These are phyloP conservation scores for Nymphaea thermarum DNA, from an alignment of 164 flowering plant species.

Conservation along the genomic window DNA sequence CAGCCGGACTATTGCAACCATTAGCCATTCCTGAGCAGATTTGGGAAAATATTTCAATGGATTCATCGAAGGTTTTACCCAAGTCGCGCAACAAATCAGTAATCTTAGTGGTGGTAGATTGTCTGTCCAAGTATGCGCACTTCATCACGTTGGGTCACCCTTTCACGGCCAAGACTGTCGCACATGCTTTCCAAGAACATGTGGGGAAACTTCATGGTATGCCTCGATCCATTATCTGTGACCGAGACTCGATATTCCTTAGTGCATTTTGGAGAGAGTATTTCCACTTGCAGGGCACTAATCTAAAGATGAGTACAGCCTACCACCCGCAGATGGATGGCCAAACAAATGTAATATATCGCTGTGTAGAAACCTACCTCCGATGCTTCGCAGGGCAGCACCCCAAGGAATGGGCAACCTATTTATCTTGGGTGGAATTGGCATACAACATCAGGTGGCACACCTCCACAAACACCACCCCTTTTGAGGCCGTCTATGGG, in stretches of 20 bases:
- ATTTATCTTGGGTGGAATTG: conserved; percentile 3
- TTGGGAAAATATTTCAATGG: conserved; percentile 3
- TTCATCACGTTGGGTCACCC: conserved; percentile 1
- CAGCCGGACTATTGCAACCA: neutral
- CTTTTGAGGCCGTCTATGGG: conserved; percentile 4
- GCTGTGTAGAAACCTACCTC: neutral
- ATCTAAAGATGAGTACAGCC: neutral
- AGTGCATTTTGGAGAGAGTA: conserved; percentile 1
- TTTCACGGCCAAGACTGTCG: neutral
- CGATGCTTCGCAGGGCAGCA: neutral
- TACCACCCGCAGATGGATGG: neutral
- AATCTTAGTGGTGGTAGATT: conserved; percentile 3
- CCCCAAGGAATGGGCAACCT: conserved; percentile 2
- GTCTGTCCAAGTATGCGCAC: neutral
- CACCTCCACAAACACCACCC: neutral
- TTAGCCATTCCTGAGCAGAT: neutral
- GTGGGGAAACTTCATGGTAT: neutral
- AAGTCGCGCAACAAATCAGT: neutral
- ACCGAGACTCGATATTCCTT: neutral
- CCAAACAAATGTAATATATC: conserved; percentile 1
- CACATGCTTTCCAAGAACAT: neutral
- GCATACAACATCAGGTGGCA: neutral
- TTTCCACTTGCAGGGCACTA: neutral
- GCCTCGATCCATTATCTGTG: conserved; percentile 1
- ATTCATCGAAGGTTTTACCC: conserved; percentile 4